Conservation (phyloP, 495 filamentous ascomycete species). For the Penicillium verhagenii region DNA sequence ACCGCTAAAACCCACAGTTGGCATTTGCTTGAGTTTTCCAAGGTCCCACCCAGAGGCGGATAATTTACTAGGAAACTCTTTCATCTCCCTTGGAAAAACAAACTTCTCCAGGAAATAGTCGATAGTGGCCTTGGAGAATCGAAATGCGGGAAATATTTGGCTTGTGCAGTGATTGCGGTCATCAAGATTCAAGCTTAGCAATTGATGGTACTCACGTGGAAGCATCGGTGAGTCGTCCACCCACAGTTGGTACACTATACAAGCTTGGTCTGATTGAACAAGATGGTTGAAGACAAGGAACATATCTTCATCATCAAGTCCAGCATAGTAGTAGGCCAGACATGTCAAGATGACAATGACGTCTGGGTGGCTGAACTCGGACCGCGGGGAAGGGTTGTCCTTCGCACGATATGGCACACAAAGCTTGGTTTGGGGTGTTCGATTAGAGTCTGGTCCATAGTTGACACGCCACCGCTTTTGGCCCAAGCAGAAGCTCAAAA, state of each 20-base stretch:
- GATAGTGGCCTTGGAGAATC: constrained; percentile 49
- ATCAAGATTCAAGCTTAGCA: constrained; percentile 59
- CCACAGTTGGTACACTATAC: constrained; percentile 57
- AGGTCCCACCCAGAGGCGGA: constrained; percentile 69
- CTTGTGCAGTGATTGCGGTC: constrained; percentile 43
- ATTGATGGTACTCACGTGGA: constrained; percentile 36
- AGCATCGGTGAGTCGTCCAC: constrained; percentile 35
- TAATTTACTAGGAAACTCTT: constrained; percentile 63
- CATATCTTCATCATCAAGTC: constrained; percentile 56
- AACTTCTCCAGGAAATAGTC: constrained; percentile 62
- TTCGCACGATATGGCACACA: constrained; percentile 67
- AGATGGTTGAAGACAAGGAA: constrained; percentile 49
- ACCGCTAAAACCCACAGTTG: constrained; percentile 67
- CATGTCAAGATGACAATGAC: constrained; percentile 69
- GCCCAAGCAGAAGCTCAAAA: constrained; percentile 5
- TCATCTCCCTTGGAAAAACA: constrained; percentile 67
- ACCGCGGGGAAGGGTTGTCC: constrained; percentile 57
- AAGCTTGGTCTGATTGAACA: constrained; percentile 53
- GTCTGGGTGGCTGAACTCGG: constrained; percentile 77
- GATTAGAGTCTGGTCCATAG: neutral
- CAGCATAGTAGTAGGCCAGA: constrained; percentile 67
- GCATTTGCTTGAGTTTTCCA: constrained; percentile 34
- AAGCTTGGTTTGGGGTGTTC: constrained; percentile 1
- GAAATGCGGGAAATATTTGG: constrained; percentile 53
- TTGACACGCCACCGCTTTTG: constrained; percentile 11